phyloP scores from a whole-genome alignment of 192 early-diverging fungal species.

The Umbelopsis vinacea region DNA sequence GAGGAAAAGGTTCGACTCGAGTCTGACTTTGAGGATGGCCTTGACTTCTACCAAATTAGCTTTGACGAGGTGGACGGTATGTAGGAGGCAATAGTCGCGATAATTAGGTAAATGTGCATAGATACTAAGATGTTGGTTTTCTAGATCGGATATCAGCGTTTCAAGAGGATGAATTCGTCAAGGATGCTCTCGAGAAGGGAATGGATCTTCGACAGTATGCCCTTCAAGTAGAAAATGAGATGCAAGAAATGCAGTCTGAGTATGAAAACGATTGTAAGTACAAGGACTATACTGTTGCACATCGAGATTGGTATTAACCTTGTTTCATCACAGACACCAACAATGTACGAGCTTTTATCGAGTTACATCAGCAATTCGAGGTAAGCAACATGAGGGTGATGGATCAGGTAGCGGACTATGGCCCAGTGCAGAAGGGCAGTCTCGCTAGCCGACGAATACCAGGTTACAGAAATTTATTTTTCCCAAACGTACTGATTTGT shows the following conservation, averaged over 20 bases:
- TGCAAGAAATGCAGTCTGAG: slow-evolving; percentile 67
- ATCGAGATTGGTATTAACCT: no score
- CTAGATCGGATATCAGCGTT: slow-evolving; percentile 72
- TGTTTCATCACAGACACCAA: slow-evolving; percentile 54
- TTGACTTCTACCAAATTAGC: slow-evolving; percentile 48
- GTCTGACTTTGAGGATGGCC: slow-evolving; percentile 29
- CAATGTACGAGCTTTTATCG: slow-evolving; percentile 62
- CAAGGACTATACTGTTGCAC: neutral
- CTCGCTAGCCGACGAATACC: neutral
- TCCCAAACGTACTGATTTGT: neutral
- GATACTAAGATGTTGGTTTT: neutral
- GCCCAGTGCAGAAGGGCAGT: no score
- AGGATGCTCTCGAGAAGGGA: slow-evolving; percentile 78
- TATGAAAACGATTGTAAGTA: slow-evolving; percentile 73
- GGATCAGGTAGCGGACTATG: neutral
- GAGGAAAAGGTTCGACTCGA: neutral
- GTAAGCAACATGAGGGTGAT: slow-evolving; percentile 30
- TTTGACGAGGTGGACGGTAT: slow-evolving; percentile 66
- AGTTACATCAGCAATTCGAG: slow-evolving; percentile 68
- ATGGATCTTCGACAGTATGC: slow-evolving; percentile 89
- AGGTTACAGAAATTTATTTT: neutral
- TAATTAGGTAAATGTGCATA: neutral
- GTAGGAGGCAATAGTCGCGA: neutral
- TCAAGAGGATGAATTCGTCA: slow-evolving; percentile 85
- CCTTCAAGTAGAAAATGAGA: slow-evolving; percentile 75